Percentiles rank a stretch among this genome's conserved stretches.
phyloP scores from a whole-genome alignment of 1,284 basidiomycete species.

The Ustilago vetiveriae region DNA sequence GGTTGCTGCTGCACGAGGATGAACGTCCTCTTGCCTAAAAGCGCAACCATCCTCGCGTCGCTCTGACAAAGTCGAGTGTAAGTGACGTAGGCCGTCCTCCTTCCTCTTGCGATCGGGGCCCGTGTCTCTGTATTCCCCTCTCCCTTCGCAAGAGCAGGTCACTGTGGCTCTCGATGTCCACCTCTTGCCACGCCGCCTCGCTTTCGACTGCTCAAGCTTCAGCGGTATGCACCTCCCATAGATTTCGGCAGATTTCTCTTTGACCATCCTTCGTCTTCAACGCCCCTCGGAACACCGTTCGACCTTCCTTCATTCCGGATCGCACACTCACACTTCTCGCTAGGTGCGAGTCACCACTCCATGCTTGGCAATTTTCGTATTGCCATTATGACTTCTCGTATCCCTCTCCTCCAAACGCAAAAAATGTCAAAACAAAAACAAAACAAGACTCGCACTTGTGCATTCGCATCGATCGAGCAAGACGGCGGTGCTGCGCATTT shows the following conservation, averaged over 20 bases:
- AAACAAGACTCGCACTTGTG: no score
- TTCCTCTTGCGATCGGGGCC: constrained; percentile 11
- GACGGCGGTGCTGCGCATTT: no score
- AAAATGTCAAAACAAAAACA: no score
- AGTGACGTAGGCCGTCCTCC: constrained; percentile 9
- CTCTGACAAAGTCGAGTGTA: constrained; percentile 7
- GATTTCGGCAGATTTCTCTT: constrained; percentile 31
- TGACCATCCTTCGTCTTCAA: constrained; percentile 9
- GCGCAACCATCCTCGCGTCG: constrained; percentile 38
- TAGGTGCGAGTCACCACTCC: no score
- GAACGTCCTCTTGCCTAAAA: constrained; percentile 4
- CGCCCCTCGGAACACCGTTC: constrained; percentile 9
- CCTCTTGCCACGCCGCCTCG: not conserved
- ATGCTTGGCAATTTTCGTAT: no score
- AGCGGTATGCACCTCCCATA: constrained; percentile 21
- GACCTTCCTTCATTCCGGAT: constrained; percentile 6
- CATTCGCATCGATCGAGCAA: no score
- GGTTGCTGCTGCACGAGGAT: constrained; percentile 52
- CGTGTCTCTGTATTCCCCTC: constrained; percentile 22
- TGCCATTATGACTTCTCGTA: no score
- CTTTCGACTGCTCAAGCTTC: constrained; percentile 17
- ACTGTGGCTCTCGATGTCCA: not conserved
- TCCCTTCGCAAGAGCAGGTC: constrained; percentile 12
- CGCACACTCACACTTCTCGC: constrained; percentile 5
- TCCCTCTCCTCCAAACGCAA: no score